Conservation (phyloP, 129 eudicot genomes). For the Centaurea solstitialis region DNA sequence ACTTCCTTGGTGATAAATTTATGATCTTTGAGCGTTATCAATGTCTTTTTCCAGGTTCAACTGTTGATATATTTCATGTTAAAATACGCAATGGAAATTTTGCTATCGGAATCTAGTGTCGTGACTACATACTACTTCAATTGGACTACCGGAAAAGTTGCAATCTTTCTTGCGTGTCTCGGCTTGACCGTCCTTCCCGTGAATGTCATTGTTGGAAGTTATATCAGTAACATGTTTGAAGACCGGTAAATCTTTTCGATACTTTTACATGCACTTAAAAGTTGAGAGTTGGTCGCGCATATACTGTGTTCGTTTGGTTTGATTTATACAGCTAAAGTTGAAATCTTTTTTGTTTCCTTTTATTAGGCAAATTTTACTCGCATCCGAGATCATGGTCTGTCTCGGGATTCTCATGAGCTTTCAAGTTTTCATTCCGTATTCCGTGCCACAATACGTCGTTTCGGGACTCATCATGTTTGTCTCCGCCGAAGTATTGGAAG, state of each 20-base stretch:
- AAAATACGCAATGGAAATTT: constrained; percentile 90
- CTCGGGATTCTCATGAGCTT: constrained; percentile 86
- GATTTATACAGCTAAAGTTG: neutral
- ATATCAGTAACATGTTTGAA: constrained; percentile 89
- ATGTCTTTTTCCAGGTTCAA: constrained; percentile 75
- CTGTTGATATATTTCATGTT: constrained; percentile 94
- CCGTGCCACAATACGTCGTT: constrained; percentile 82
- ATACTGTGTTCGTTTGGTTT: neutral
- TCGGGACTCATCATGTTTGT: constrained; percentile 96
- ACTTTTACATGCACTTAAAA: neutral
- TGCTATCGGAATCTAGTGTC: constrained; percentile 93
- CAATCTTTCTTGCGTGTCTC: constrained; percentile 94
- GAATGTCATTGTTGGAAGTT: constrained; percentile 80
- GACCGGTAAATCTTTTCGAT: constrained; percentile 62
- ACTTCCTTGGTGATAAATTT: neutral
- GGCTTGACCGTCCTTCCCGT: constrained; percentile 96
- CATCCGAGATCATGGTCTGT: constrained; percentile 80
- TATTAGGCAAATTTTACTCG: constrained; percentile 87
- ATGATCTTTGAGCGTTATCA: neutral
- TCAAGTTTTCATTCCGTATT: constrained; percentile 58
- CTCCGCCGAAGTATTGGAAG: constrained; percentile 94
- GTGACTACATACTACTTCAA: constrained; percentile 72
- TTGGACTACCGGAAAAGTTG: constrained; percentile 86
- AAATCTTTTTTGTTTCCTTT: neutral
- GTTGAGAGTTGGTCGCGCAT: neutral